Percentiles rank a stretch among this genome's conserved stretches.
phyloP scores from a whole-genome alignment of 23 red algal genomes.

The Gracilaria gracilis region DNA sequence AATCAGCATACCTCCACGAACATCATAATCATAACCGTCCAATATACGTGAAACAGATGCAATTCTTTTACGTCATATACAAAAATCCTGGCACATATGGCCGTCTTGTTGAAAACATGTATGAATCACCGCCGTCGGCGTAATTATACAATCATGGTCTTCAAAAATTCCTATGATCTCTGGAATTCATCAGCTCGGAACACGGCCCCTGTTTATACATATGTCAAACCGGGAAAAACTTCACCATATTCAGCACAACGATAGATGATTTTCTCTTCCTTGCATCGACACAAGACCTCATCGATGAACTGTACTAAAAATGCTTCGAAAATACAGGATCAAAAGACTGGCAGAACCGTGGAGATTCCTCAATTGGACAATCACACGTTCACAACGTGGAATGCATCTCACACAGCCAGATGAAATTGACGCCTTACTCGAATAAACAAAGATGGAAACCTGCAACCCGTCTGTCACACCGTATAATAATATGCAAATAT shows the following conservation, averaged over 20 bases:
- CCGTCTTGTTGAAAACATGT: background rate
- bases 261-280: conserved; percentile 4
- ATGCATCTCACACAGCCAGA: conserved; percentile 16
- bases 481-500: background rate
- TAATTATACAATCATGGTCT: conserved; percentile 4
- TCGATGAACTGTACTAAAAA: no score
- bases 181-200: background rate
- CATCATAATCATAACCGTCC: background rate
- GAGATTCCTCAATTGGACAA: background rate
- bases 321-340: no score
- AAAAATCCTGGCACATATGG: background rate
- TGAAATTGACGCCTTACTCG: background rate
- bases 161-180: background rate
- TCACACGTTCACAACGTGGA: background rate
- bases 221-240: background rate
- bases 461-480: background rate
- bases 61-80: background rate
- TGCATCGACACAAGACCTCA: background rate
- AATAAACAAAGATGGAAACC: background rate
- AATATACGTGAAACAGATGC: background rate
- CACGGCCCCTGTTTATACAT: background rate
- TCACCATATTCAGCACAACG: background rate
- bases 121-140: background rate
- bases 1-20: background rate
- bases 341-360: no score